phyloP scores from a whole-genome alignment of 2,329 filamentous ascomycete genomes.

The Sarocladiaceae sp. region DNA sequence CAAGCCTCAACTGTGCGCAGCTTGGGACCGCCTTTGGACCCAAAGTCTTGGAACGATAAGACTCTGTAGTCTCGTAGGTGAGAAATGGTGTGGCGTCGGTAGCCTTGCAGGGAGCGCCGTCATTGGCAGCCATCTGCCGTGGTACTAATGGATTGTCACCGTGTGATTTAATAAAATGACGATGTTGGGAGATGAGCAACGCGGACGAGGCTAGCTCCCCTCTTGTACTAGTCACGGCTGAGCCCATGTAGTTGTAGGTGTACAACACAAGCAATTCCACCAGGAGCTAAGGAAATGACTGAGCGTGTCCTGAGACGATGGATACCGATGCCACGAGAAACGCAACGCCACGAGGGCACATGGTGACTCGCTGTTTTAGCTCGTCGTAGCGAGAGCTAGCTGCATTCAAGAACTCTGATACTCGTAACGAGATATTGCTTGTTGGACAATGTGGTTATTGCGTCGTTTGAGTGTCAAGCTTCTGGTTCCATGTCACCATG shows the following conservation, averaged over 20 bases:
- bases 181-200: background rate
- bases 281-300: background rate
- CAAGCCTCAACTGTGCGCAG: background rate
- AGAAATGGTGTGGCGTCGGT: background rate
- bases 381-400: no score
- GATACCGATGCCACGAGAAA: background rate
- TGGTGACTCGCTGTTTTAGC: background rate
- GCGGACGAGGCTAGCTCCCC: constrained; percentile 2
- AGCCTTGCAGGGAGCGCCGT: background rate
- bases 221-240: background rate
- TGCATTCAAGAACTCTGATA: no score
- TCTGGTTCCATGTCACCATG: no score
- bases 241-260: no score
- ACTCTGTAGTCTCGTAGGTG: background rate
- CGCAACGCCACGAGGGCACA: background rate
- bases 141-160: background rate
- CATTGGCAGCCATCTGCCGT: background rate
- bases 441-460: no score
- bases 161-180: background rate
- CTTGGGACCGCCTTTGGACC: background rate
- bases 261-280: background rate
- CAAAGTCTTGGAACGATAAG: background rate
- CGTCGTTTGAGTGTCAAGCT: no score
- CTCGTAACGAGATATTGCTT: no score
- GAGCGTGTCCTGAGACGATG: background rate